phyloP scores from a whole-genome alignment of 192 early-diverging fungal species.

The Coemansia sp. region DNA sequence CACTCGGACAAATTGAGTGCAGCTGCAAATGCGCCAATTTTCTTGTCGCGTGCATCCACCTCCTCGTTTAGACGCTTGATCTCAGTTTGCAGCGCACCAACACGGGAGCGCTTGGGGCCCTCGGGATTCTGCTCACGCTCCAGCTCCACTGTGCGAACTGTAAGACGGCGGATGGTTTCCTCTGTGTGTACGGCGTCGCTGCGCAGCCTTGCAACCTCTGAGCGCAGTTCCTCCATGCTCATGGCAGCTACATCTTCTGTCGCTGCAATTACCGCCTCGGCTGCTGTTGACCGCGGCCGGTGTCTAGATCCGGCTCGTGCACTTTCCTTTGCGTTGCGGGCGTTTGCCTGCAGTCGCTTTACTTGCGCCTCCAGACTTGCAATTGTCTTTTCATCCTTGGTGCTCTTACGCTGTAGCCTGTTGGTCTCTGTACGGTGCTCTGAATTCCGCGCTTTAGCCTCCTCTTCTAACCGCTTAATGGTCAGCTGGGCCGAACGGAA shows the following conservation, averaged over 20 bases:
- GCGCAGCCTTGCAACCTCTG: conserved; percentile 33
- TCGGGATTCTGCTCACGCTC: conserved; percentile 54
- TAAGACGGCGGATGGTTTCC: conserved; percentile 40
- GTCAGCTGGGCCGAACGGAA: conserved; percentile 15
- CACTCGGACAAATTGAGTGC: conserved; percentile 25
- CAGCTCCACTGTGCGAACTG: conserved; percentile 42
- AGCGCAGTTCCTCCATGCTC: conserved; percentile 39
- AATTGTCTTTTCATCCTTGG: conserved; percentile 35
- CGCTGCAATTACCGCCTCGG: conserved; percentile 41
- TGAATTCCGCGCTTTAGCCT: conserved; percentile 22
- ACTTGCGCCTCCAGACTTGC: conserved; percentile 29
- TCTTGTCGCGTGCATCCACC: conserved; percentile 24
- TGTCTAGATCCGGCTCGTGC: conserved; percentile 15
- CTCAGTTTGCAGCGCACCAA: conserved; percentile 32
- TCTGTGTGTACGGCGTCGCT: conserved; percentile 48
- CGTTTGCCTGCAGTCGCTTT: conserved; percentile 24
- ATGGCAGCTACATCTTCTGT: conserved; percentile 41
- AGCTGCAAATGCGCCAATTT: conserved; percentile 31
- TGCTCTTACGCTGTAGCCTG: conserved; percentile 21
- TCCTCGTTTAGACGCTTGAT: conserved; percentile 37
- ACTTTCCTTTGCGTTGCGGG: conserved; percentile 15
- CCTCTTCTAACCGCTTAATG: conserved; percentile 31
- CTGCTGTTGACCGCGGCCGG: conserved; percentile 44
- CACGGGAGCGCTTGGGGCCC: conserved; percentile 32
- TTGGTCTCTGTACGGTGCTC: conserved; percentile 29